These are phyloP conservation scores for Citrus mangshanensis DNA, from an alignment of 345 rosid genomes.

Conservation along the genomic window DNA sequence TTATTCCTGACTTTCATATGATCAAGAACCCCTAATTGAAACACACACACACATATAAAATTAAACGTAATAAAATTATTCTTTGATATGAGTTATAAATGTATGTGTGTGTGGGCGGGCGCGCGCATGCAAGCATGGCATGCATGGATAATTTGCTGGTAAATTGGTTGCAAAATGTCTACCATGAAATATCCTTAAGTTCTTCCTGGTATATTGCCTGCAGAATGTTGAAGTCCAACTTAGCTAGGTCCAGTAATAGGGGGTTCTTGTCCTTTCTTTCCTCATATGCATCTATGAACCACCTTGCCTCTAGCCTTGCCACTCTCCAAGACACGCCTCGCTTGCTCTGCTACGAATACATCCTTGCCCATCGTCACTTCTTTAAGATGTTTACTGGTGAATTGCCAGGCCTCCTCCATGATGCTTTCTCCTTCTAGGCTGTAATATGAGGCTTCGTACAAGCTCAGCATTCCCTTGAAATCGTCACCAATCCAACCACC, in stretches of 20 bases:
- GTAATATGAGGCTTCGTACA: constrained; percentile 15
- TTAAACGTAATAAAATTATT: too few species aligned
- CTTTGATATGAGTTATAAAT: neutral
- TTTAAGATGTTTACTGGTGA: constrained; percentile 8
- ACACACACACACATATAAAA: too few species aligned
- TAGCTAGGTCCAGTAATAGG: constrained; percentile 19
- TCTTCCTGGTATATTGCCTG: constrained; percentile 18
- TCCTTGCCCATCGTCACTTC: neutral
- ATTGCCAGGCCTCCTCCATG: constrained; percentile 15
- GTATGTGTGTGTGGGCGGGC: too few species aligned
- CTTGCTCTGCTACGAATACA: neutral
- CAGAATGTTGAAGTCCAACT: constrained; percentile 19
- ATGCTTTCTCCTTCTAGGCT: constrained; percentile 8
- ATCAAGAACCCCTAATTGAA: too few species aligned
- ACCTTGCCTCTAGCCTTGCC: constrained; percentile 12
- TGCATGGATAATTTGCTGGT: too few species aligned
- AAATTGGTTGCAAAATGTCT: neutral
- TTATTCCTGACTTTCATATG: too few species aligned
- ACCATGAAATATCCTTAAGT: constrained; percentile 17
- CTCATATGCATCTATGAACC: constrained; percentile 17
- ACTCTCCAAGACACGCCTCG: constrained; percentile 14
- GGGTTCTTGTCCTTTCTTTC: constrained; percentile 5
- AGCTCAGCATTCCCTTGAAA: constrained; percentile 8
- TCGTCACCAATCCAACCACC: constrained; percentile 9
- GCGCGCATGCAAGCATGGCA: too few species aligned